phyloP scores from a whole-genome alignment of 257 asterid species.

The Solanum dulcamara region DNA sequence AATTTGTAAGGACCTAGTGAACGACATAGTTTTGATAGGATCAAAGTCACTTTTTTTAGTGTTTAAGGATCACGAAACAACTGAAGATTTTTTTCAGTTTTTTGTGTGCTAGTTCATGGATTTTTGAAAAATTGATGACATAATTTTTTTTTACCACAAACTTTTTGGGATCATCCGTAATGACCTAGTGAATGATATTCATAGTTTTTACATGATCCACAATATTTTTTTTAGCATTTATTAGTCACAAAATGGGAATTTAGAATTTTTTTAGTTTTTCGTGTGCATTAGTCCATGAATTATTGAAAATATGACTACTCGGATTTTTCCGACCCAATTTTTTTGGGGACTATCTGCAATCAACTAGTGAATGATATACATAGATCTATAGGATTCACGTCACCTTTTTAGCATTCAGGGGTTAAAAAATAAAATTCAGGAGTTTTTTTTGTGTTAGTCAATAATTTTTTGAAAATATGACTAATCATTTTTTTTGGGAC shows the following conservation, averaged over 20 bases:
- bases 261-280: too few relatives aligned
- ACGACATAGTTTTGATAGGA: background rate
- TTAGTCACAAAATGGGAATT: too few relatives aligned
- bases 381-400: background rate
- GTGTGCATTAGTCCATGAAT: background rate
- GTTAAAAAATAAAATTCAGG: too few relatives aligned
- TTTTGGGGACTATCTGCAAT: background rate
- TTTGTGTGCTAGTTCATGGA: background rate
- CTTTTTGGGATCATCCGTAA: too few relatives aligned
- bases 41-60: background rate
- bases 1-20: background rate
- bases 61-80: background rate
- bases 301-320: background rate
- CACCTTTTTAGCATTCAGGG: background rate
- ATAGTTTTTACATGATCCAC: background rate
- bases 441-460: too few relatives aligned
- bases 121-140: too few relatives aligned
- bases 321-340: accelerated
- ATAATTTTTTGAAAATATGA: too few relatives aligned
- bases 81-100: too few relatives aligned
- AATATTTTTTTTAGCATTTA: background rate
- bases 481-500: too few relatives aligned
- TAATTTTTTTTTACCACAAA: background rate
- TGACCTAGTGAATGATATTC: background rate
- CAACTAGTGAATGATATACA: background rate